Percentiles rank a stretch among this genome's conserved stretches.
These are phyloP conservation scores for Physocladia obscura DNA, from an alignment of 192 early-diverging fungal genomes.

Conservation along the genomic window DNA sequence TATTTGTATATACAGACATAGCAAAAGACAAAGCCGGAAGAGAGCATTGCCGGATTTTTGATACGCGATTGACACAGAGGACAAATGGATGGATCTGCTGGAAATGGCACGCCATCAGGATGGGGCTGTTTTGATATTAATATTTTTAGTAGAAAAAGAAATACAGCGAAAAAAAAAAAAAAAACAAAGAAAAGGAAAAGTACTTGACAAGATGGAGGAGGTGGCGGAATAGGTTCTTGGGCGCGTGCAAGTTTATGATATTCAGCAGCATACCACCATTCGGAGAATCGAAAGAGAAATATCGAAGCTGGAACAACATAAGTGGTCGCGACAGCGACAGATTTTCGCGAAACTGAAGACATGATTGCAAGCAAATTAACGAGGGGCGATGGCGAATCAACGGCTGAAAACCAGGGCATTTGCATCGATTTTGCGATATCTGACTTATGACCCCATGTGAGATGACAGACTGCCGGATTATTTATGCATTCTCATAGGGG, in stretches of 20 bases:
- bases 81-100: constrained; percentile 71
- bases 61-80: constrained; percentile 72
- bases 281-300: constrained; percentile 90
- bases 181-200: neutral
- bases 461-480: neutral
- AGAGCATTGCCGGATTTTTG: constrained; percentile 82
- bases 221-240: constrained; percentile 65
- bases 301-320: constrained; percentile 82
- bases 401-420: neutral
- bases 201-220: constrained; percentile 69
- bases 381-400: neutral
- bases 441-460: neutral
- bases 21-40: constrained; percentile 91
- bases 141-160: neutral
- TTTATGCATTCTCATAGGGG: neutral
- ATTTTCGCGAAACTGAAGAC: neutral
- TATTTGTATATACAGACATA: constrained; percentile 84
- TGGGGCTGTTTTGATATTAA: constrained; percentile 55
- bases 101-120: constrained; percentile 70
- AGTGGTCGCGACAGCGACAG: constrained; percentile 47
- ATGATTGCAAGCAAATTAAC: neutral
- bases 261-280: constrained; percentile 94
- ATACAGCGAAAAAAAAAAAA: neutral
- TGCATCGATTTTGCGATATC: neutral
- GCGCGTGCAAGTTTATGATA: constrained; percentile 59